Base-by-base conservation (phyloP, 108 stramenopile genomes). In the Discostella stelligeroides region DNA sequence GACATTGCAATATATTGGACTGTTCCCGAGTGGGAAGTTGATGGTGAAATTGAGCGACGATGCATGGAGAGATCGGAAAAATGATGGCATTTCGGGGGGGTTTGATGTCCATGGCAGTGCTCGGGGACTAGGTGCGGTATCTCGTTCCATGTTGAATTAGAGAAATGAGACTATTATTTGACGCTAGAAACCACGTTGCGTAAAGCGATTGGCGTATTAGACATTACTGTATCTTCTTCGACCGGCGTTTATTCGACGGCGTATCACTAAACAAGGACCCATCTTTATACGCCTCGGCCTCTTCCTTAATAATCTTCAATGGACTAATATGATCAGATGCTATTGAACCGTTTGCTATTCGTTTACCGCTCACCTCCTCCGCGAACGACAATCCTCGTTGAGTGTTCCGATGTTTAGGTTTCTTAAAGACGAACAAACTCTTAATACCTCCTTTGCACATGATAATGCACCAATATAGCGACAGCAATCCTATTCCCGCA, bases 21-120 rank as follows among this genome's bases (percentile, higher is more conserved):
- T 84, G 27, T 95, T 89, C 85, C 94, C 94, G 0, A 86, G 85
- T 51, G 94, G 89, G 39, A 76, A 76, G 64, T 69, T 95, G 34
- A 89, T 85, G 42, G 70, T 94, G 14, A 70, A 79, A 30, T 82
- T 87, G 43, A 88, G 70, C 50, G 53, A 76, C 12, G 79, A 84
- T 28, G 73, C 45, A 2, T 84, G 86, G 81, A 82, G 64, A 43
- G 51, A 66, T 21, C 64, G 80, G 12, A 72, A 50, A 7, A 51
- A 17, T 17, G 41, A 13, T 0, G 39, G 38, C 41, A 15, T 24
- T 20, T 40, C 12, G 29, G 39, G 43, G 0, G 64, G 61, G 21
- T 21, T 34, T 59, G 45, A 65, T 42, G 42, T 61, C 12, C 27
- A 37, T 46, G 65, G 75, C 5, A 84, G 83, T 51, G 66, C 78